phyloP scores from a whole-genome alignment of 2,329 filamentous ascomycete species.

The Pseudogymnoascus sp. region DNA sequence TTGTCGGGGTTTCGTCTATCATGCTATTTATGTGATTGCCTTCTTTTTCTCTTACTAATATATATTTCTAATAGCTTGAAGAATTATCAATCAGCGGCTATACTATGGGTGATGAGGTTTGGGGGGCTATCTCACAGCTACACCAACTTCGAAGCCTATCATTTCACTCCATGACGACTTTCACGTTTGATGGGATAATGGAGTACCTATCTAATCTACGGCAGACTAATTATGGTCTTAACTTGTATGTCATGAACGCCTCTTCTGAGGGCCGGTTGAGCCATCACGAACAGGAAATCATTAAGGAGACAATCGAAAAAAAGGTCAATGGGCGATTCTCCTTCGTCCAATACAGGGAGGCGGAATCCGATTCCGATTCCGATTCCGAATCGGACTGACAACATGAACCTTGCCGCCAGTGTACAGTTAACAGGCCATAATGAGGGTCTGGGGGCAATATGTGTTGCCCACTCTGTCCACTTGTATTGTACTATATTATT shows the following conservation, averaged over 20 bases:
- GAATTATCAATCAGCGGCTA: constrained; percentile 50
- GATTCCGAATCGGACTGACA: constrained; percentile 23
- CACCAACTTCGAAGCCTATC: constrained; percentile 43
- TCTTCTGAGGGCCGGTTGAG: constrained; percentile 23
- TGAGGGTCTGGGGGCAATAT: background rate
- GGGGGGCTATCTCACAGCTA: constrained; percentile 38
- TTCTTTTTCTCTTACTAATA: background rate
- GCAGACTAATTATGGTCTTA: constrained; percentile 28
- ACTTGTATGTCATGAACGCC: constrained; percentile 28
- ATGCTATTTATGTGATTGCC: background rate
- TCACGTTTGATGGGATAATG: constrained; percentile 45
- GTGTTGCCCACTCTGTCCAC: background rate
- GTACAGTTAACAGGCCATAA: background rate
- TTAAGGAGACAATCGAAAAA: constrained; percentile 23
- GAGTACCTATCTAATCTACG: constrained; percentile 34
- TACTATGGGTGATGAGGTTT: constrained; percentile 43
- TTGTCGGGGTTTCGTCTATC: background rate
- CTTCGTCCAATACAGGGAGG: constrained; percentile 26
- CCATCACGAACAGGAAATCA: constrained; percentile 21
- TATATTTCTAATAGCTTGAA: constrained; percentile 36
- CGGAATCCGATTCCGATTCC: constrained; percentile 23
- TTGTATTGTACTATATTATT: background rate
- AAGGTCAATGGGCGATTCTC: constrained; percentile 31
- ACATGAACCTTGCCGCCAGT: background rate
- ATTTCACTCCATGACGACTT: constrained; percentile 48